A percentile compares a stretch with the other conserved stretches of the same genome.
phyloP scores from a whole-genome alignment of 768 basidiomycete species.

The Leucogyrophana mollusca region DNA sequence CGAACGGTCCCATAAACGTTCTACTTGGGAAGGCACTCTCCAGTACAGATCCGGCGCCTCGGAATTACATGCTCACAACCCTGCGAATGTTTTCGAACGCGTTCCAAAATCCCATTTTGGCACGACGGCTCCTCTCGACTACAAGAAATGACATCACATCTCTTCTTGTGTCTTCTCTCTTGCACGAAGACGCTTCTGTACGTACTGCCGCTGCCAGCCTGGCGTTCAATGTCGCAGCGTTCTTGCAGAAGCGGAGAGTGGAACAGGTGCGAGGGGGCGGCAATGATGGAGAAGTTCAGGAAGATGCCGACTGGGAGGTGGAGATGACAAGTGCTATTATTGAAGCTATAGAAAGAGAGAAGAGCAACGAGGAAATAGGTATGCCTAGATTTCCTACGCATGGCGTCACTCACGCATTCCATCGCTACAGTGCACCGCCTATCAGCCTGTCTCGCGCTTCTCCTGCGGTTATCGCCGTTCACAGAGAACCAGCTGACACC shows the following conservation, averaged over 20 bases:
- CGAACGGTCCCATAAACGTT: conserved; percentile 41
- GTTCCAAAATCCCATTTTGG: conserved; percentile 46
- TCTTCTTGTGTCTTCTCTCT: conserved; percentile 62
- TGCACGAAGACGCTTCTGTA: conserved; percentile 67
- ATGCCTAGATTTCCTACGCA: conserved; percentile 26
- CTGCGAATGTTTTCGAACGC: conserved; percentile 70
- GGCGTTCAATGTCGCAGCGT: conserved; percentile 71
- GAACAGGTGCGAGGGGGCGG: conserved; percentile 35
- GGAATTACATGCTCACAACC: conserved; percentile 63
- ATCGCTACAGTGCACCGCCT: conserved; percentile 70
- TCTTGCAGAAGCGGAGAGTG: conserved; percentile 61
- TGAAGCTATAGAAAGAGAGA: conserved; percentile 74
- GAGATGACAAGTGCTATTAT: conserved; percentile 84
- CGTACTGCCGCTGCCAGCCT: conserved; percentile 81
- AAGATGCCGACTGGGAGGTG: conserved; percentile 81
- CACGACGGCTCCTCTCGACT: conserved; percentile 38
- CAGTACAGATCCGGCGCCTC: conserved; percentile 27
- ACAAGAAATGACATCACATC: conserved; percentile 40
- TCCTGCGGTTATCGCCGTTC: conserved; percentile 74
- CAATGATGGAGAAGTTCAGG: conserved; percentile 37
- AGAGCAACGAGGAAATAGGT: conserved; percentile 78
- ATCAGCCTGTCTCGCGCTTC: conserved; percentile 71
- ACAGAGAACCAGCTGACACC: conserved; percentile 51
- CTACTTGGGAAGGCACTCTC: conserved; percentile 49
- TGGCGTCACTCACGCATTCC: conserved; percentile 1